A percentile compares a stretch with the other conserved stretches of the same genome.
phyloP scores from a whole-genome alignment of 2,329 filamentous ascomycete genomes.

The Rosellinia necatrix region DNA sequence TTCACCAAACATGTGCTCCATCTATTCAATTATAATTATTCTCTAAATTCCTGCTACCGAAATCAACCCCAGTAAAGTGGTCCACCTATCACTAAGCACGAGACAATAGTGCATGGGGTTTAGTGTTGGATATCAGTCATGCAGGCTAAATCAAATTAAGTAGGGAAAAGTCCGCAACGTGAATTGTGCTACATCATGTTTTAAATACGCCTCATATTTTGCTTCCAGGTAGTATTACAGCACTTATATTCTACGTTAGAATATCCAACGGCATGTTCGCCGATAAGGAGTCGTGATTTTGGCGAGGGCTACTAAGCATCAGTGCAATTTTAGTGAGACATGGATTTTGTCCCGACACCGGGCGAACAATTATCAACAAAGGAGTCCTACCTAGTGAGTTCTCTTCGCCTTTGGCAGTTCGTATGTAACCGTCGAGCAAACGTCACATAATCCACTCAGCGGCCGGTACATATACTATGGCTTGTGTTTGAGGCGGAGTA shows the following conservation, averaged over 20 bases:
- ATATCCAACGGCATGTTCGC: constrained; percentile 25
- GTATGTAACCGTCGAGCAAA: not conserved
- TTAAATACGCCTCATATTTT: constrained; percentile 29
- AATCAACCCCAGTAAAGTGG: not conserved
- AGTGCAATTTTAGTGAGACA: not conserved
- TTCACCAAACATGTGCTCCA: constrained; percentile 46
- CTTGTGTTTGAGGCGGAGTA: too few relatives aligned
- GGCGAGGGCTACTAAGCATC: not conserved
- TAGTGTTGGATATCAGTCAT: not conserved
- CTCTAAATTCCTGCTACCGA: not conserved
- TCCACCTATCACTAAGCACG: not conserved
- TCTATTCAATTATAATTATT: not conserved
- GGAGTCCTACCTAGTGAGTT: not conserved
- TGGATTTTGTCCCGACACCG: not conserved
- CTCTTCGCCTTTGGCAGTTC: not conserved
- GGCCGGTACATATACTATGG: too few relatives aligned
- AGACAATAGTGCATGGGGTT: constrained; percentile 1
- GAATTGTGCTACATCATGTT: constrained; percentile 29
- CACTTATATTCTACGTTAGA: constrained; percentile 29
- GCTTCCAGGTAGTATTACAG: constrained; percentile 22
- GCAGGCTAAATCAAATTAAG: constrained; percentile 2
- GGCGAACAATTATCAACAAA: not conserved
- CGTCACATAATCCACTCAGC: too few relatives aligned
- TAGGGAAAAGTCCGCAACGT: constrained; percentile 11
- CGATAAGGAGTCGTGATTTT: constrained; percentile 12